phyloP scores from a whole-genome alignment of 2,329 filamentous ascomycete genomes.

The Fusarium euwallaceae region DNA sequence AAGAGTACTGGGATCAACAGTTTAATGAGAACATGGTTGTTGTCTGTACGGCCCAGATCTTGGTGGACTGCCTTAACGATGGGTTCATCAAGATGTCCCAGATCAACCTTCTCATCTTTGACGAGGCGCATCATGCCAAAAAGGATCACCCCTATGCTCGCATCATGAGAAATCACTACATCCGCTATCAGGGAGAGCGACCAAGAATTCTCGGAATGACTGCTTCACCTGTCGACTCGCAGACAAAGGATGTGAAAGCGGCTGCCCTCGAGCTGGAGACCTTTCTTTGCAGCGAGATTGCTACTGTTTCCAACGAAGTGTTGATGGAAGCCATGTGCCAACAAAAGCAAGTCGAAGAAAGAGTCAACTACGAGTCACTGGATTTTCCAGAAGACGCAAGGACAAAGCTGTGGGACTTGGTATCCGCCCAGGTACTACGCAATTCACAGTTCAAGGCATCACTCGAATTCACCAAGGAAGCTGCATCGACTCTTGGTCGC shows the following conservation, averaged over 20 bases:
- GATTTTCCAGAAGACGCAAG: conserved; percentile 60
- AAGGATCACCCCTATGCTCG: conserved; percentile 91
- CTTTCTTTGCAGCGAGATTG: conserved; percentile 85
- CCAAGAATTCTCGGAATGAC: conserved; percentile 97
- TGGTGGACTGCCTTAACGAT: conserved; percentile 82
- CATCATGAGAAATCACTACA: conserved; percentile 91
- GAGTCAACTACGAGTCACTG: conserved; percentile 59
- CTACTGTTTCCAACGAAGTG: conserved; percentile 70
- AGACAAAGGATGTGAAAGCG: conserved; percentile 73
- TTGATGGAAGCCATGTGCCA: conserved; percentile 42
- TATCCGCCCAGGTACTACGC: conserved; percentile 61
- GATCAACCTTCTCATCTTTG: conserved; percentile 93
- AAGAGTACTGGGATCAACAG: conserved; percentile 65
- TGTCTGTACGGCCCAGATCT: conserved; percentile 91
- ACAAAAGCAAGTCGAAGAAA: conserved; percentile 64
- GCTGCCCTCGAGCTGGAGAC: conserved; percentile 81
- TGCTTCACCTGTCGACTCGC: conserved; percentile 91
- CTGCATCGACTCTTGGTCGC: conserved; percentile 76
- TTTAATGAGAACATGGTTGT: conserved; percentile 80
- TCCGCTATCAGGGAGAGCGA: conserved; percentile 61
- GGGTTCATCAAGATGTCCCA: conserved; percentile 84
- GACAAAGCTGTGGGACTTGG: conserved; percentile 73
- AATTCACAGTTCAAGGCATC: conserved; percentile 65
- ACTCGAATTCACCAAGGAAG: conserved; percentile 70
- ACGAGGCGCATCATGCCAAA: conserved; percentile 97